Conservation (phyloP, 2,329 filamentous ascomycete species). For the Pyrenochaeta sp. region DNA sequence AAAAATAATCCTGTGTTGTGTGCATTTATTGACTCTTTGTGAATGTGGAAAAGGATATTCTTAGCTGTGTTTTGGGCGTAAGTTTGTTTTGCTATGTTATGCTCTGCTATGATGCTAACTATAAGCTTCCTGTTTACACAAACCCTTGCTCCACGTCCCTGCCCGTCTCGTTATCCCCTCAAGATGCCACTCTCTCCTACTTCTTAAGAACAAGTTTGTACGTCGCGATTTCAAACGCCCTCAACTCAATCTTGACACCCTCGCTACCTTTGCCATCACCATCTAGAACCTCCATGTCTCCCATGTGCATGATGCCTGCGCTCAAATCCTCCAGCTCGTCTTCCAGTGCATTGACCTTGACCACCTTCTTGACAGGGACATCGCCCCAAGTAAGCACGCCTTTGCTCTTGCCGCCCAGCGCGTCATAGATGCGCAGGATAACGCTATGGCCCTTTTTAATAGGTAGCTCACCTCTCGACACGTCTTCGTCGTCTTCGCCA, state of each 20-base stretch:
- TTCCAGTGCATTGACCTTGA: conserved; percentile 87
- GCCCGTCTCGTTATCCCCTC: too few relatives aligned
- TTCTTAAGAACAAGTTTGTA: conserved; percentile 64
- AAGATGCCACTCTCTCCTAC: background rate
- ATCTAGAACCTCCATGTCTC: conserved; percentile 45
- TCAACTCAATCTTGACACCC: conserved; percentile 63
- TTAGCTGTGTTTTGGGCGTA: too few relatives aligned
- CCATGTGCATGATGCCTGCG: conserved; percentile 39
- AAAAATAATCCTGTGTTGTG: too few relatives aligned
- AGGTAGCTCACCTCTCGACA: conserved; percentile 64
- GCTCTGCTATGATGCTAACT: background rate
- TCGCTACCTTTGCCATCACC: conserved; percentile 42
- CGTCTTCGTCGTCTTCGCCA: conserved; percentile 67
- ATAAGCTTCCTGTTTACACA: too few relatives aligned
- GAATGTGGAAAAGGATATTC: too few relatives aligned
- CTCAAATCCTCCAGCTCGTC: conserved; percentile 73
- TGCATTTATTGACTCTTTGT: background rate
- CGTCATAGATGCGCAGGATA: conserved; percentile 87
- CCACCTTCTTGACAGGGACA: conserved; percentile 77
- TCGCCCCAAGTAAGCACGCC: conserved; percentile 72
- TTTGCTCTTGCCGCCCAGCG: conserved; percentile 80
- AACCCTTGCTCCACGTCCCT: too few relatives aligned
- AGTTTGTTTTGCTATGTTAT: background rate
- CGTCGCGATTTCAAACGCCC: conserved; percentile 87
- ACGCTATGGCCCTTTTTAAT: conserved; percentile 76